phyloP scores from a whole-genome alignment of 768 basidiomycete genomes.

The Boletus sp. region DNA sequence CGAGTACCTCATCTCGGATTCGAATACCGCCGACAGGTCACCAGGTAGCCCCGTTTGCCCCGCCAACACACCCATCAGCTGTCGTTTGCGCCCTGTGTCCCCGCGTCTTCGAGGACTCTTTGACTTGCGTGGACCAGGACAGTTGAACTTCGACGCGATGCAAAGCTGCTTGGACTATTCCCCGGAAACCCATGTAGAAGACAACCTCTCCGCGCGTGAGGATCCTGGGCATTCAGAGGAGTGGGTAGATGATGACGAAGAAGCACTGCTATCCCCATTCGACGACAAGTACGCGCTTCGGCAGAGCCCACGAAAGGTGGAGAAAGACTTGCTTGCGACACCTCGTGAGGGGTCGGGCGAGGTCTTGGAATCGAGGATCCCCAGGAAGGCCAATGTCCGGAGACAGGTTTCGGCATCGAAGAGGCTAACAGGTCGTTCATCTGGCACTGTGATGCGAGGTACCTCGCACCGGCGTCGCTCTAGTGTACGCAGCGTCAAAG shows the following conservation, averaged over 20 bases:
- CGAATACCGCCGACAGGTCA: constrained; percentile 10
- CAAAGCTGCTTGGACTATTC: constrained; percentile 28
- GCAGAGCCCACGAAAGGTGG: constrained; percentile 2
- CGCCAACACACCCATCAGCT: constrained; percentile 19
- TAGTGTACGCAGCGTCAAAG: constrained; percentile 17
- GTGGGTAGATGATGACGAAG: constrained; percentile 28
- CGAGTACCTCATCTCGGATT: constrained; percentile 18
- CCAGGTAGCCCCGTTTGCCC: constrained; percentile 18
- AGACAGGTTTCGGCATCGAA: constrained; percentile 17
- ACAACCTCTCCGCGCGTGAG: constrained; percentile 4
- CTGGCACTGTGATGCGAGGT: constrained; percentile 1
- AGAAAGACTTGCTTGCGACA: constrained; percentile 16
- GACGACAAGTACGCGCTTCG: constrained; percentile 21
- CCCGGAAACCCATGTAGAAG: constrained; percentile 5
- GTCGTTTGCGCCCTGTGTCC: constrained; percentile 14
- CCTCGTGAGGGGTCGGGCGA: constrained; percentile 1
- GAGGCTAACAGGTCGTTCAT: neutral
- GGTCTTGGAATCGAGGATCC: constrained; percentile 18
- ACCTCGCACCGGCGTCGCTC: constrained; percentile 14
- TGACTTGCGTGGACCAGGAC: constrained; percentile 27
- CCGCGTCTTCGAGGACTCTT: constrained; percentile 33
- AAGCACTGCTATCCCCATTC: constrained; percentile 22
- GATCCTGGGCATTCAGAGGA: constrained; percentile 10
- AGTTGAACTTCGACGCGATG: constrained; percentile 17
- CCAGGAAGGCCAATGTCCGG: constrained; percentile 14